Conservation (phyloP, 176 grass and related monocot genomes). For the Ananas comosus region DNA sequence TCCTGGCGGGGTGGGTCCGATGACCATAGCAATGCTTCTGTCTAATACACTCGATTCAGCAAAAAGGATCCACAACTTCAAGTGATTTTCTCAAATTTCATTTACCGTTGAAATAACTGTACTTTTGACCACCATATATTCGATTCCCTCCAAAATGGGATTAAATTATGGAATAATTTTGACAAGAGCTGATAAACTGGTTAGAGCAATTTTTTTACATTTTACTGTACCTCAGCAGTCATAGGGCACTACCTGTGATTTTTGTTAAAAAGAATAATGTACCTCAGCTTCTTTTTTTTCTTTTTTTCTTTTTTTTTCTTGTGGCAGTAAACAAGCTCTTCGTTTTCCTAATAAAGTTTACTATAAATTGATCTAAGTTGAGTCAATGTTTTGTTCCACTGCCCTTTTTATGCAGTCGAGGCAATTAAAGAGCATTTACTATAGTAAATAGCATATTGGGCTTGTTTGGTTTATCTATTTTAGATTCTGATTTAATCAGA, state of each 20-base stretch:
- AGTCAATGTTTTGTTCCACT: neutral
- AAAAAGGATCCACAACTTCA: slow-evolving; percentile 70
- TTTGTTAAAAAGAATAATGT: neutral
- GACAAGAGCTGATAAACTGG: neutral
- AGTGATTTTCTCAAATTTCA: slow-evolving; percentile 24
- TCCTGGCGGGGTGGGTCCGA: slow-evolving; percentile 75
- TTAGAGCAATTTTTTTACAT: neutral
- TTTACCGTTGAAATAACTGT: neutral
- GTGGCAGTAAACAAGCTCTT: neutral
- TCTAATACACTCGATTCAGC: slow-evolving; percentile 83
- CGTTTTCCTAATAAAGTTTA: neutral
- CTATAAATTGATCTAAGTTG: neutral
- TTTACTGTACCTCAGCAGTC: neutral
- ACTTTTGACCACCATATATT: neutral
- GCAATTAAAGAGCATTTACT: too few relatives aligned
- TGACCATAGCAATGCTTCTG: slow-evolving; percentile 93
- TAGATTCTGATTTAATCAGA: too few relatives aligned
- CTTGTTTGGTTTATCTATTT: too few relatives aligned
- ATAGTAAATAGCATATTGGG: too few relatives aligned
- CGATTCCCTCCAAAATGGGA: neutral
- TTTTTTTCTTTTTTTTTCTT: neutral
- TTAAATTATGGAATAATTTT: slow-evolving; percentile 2
- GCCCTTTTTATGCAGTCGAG: neutral
- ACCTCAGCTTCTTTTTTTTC: neutral
- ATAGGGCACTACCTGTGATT: neutral